Evolutionary conservation across 2,329 filamentous ascomycete species (phyloP).

Genomic region (Ascochyta pisi): DNA sequence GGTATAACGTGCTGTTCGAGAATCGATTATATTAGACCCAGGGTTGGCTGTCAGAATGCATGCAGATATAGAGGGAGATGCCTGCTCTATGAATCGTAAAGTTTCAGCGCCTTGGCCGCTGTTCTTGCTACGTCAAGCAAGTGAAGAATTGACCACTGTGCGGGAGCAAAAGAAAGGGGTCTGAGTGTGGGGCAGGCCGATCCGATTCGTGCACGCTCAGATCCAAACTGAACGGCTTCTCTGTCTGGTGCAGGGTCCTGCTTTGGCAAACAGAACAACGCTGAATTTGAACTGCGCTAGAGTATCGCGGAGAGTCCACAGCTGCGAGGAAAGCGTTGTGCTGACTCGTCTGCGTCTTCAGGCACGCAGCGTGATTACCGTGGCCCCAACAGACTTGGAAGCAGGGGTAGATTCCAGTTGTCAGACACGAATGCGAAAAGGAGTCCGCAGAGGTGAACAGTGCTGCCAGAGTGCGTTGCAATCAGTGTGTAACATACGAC

Average conservation of each 20-base stretch:
- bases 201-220: conserved; percentile 44
- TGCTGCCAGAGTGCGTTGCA: conserved; percentile 12
- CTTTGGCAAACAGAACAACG: conserved; percentile 19
- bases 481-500: conserved; percentile 4
- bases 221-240: conserved; percentile 44
- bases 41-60: conserved; percentile 3
- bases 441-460: neutral
- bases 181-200: conserved; percentile 40
- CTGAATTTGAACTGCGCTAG: conserved; percentile 9
- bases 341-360: conserved; percentile 13
- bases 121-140: conserved; percentile 26
- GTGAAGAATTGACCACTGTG: conserved; percentile 12
- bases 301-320: neutral
- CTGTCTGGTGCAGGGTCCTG: conserved; percentile 41
- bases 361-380: conserved; percentile 7
- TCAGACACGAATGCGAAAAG: conserved; percentile 3
- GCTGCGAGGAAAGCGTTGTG: conserved; percentile 8
- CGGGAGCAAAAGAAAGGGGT: conserved; percentile 27
- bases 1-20: conserved; percentile 12
- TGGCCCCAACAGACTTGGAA: conserved; percentile 12
- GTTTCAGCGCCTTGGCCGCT: conserved; percentile 8
- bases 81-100: conserved; percentile 14
- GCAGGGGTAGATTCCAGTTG: conserved; percentile 8
- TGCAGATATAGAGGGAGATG: conserved; percentile 6
- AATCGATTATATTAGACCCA: conserved; percentile 9